Evolutionary conservation across 371 early-diverging fungal species (phyloP), one percentile per base, ranked within the genome.

Genomic region (Syncephalastrum contaminatum): DNA sequence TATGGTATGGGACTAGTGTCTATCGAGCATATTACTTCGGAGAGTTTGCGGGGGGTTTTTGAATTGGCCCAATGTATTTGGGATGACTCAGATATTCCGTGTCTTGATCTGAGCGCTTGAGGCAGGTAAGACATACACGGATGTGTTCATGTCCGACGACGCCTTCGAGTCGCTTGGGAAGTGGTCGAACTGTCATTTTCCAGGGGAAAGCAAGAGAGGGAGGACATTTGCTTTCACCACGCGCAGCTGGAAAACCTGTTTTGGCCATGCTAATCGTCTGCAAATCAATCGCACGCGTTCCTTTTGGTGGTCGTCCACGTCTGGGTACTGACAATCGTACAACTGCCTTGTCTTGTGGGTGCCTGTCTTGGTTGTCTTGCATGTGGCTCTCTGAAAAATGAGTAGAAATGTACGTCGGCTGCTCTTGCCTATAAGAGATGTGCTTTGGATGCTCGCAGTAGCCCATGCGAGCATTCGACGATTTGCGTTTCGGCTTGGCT

Each of bases 271-370:
- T 10, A 14, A 15, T 20, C 24, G 45, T 40, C 12, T 56, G 49
- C n/a, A 36, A 20, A 16, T 67, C 63, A 3, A 43, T 48, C 14
- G 63, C 24, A n/a, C 64, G 67, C 4, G 69, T 64, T 15, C 76
- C 76, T 22, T 76, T 76, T 2, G 76, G 76, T 5, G 76, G 76
- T 43, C 76, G 48, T 5, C 76, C 76, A 10, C 76, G 58, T 10
- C 76, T 58, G 1, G 76, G 76, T 0, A 64, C 48, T 16, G 2
- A 60, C 42, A 6, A 60, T 52, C 22, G 25, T n/a, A 30, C 36
- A 12, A 30, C 1, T 0, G 36, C 12, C 10, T 30, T 30, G 36
- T 30, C 36, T 30, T 8, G 36, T 30, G 36, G 2, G 36, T 2
- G 0, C 16, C 27, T 6, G 44, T 20, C 10, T 21, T 18, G 4